Evolutionary conservation across 2,329 filamentous ascomycete species (phyloP), one percentile per base, ranked within the genome.

Genomic region (Apiospora marii): DNA sequence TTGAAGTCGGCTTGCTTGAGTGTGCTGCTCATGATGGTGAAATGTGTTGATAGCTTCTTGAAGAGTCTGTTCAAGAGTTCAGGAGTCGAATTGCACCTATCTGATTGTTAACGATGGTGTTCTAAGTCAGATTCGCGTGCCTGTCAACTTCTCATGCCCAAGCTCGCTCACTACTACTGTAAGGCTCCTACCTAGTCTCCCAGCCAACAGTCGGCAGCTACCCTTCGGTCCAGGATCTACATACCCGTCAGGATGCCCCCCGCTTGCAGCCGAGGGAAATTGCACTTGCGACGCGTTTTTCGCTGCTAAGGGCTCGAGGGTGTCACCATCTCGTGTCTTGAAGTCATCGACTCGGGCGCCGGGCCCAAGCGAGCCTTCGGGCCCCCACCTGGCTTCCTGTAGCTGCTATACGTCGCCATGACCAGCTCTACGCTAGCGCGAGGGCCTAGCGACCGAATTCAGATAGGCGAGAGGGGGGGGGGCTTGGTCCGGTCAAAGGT

Each of bases 1-100:
- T 80, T 76, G 73, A 86, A 87, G 1, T 70, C 68, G 4, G 73
- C 67, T 46, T 74, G 51, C 34, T 69, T 69, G 30, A 69, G 27
- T 22, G 53, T 61, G 30, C 53, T 61, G 14, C 53, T 30, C 53
- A 61, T 61, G 4, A 19, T 37, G 30, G 22, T 37, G 12, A 4
- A 22, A 8, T 41, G 37, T 41, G 7, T 7, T 22, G 16, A 30
- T 30, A 37, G 22, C 30, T 22, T 22, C 16, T 19, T 37, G 3
- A 6, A 4, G 30, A 37, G 0, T 61, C 16, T 8, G 19, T 3
- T 3, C 13, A 16, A 61, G 24, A 4, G 8, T 22, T 14, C 13
- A n/a, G 27, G 3, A 30, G 6, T 7, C 7, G 2, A 49, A n/a
- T n/a, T 49, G 22, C 46, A 6, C 10, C 7, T n/a, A 12, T 49